Evolutionary conservation across 2,329 filamentous ascomycete genomes (phyloP).

Genomic region (Rugonectria rugulosa): DNA sequence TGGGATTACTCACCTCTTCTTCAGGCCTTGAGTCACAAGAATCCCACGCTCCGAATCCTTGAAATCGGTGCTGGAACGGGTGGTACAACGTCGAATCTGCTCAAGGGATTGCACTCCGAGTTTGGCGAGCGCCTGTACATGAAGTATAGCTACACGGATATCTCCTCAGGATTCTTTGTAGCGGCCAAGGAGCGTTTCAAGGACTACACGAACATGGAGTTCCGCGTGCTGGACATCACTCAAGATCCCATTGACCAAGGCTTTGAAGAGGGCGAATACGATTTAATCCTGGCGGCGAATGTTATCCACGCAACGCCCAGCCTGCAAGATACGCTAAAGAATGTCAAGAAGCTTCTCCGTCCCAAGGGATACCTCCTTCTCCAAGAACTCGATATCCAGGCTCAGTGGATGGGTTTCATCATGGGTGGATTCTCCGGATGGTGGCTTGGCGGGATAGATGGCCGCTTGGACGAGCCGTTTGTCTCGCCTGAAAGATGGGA

Average conservation of each 20-base stretch:
- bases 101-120: background rate
- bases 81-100: constrained; percentile 22
- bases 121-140: constrained; percentile 26
- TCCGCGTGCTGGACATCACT: constrained; percentile 38
- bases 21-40: constrained; percentile 39
- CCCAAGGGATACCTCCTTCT: constrained; percentile 40
- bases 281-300: constrained; percentile 39
- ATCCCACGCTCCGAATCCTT: constrained; percentile 45
- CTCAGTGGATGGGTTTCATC: constrained; percentile 35
- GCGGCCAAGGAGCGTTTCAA: constrained; percentile 29
- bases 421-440: constrained; percentile 41
- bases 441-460: constrained; percentile 44
- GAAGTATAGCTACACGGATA: constrained; percentile 50
- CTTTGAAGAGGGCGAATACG: constrained; percentile 27
- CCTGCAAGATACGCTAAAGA: constrained; percentile 30
- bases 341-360: constrained; percentile 34
- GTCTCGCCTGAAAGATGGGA: constrained; percentile 37
- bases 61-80: constrained; percentile 51
- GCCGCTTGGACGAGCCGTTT: constrained; percentile 36
- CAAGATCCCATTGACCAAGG: constrained; percentile 25
- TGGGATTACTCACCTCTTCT: constrained; percentile 9
- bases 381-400: constrained; percentile 32
- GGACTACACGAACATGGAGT: constrained; percentile 20
- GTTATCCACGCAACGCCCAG: constrained; percentile 42
- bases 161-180: constrained; percentile 45